Conservation (phyloP, 768 basidiomycete species). For the Phlebiopsis gigantea region DNA sequence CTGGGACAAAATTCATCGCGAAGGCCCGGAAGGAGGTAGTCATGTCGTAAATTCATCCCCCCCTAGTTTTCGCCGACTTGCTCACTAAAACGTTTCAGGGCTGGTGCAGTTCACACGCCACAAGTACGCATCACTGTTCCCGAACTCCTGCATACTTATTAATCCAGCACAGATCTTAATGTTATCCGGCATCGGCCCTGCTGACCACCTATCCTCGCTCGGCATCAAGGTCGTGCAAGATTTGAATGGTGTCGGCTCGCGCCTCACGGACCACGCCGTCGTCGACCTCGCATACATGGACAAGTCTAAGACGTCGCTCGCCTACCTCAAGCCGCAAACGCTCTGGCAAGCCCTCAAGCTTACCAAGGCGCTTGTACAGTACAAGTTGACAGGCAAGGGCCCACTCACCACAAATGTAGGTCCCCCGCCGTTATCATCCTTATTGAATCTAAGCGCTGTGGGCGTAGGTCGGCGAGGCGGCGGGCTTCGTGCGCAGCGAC, state of each 20-base stretch:
- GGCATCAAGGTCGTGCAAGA: conserved; percentile 54
- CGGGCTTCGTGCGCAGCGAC: conserved; percentile 47
- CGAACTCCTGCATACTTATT: too few relatives aligned
- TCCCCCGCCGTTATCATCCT: neutral
- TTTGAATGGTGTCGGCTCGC: conserved; percentile 70
- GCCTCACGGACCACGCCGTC: conserved; percentile 68
- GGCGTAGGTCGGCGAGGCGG: conserved; percentile 37
- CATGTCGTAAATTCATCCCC: conserved; percentile 40
- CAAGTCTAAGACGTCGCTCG: conserved; percentile 38
- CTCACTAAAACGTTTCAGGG: conserved; percentile 31
- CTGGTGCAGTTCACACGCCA: conserved; percentile 60
- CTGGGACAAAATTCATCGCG: conserved; percentile 38
- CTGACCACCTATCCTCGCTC: conserved; percentile 44
- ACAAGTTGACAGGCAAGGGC: conserved; percentile 39
- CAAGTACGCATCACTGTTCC: conserved; percentile 24
- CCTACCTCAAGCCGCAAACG: conserved; percentile 26
- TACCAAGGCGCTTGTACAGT: conserved; percentile 32
- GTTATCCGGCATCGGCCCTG: conserved; percentile 75
- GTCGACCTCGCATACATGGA: conserved; percentile 50
- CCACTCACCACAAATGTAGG: conserved; percentile 51
- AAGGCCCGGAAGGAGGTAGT: conserved; percentile 56
- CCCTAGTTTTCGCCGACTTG: neutral
- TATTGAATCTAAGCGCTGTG: neutral
- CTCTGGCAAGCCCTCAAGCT: conserved; percentile 12
- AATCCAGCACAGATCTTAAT: conserved; percentile 39